These are phyloP conservation scores for Penicillium ucsense DNA, from an alignment of 495 filamentous ascomycete species.

Conservation along the genomic window DNA sequence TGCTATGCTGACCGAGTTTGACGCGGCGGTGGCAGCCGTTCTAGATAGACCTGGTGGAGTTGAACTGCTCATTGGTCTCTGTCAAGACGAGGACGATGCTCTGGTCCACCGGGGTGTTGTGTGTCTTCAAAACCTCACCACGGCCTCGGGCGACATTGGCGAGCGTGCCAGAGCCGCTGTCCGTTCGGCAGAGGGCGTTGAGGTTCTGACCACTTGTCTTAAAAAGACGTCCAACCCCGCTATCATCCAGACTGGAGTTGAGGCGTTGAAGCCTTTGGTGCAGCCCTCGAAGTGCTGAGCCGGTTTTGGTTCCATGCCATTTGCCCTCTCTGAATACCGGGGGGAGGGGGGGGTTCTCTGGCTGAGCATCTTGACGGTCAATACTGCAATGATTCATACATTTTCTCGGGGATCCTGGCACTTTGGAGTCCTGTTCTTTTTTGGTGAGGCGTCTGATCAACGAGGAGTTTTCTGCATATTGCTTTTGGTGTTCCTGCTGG, in stretches of 20 bases:
- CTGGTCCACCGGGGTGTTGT: conserved; percentile 71
- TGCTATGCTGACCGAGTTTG: conserved; percentile 71
- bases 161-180: conserved; percentile 29
- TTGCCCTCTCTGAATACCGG: not conserved
- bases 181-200: conserved; percentile 42
- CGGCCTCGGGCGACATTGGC: conserved; percentile 33
- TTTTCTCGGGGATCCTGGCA: too few species aligned
- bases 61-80: conserved; percentile 60
- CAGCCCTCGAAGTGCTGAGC: conserved; percentile 16
- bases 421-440: too few species aligned
- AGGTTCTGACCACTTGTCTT: conserved; percentile 50
- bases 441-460: too few species aligned
- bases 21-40: conserved; percentile 58
- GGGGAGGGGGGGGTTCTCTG: not conserved
- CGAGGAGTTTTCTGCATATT: not conserved
- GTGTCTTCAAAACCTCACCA: conserved; percentile 47
- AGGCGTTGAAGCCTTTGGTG: conserved; percentile 52
- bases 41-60: conserved; percentile 59
- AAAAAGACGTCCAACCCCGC: conserved; percentile 54
- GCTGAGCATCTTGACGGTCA: not conserved
- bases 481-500: not conserved
- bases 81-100: conserved; percentile 64
- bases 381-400: too few species aligned
- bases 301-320: not conserved
- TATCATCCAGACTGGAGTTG: conserved; percentile 53